Evolutionary conservation across 2,329 filamentous ascomycete genomes (phyloP).

Genomic region (Ophiostoma populinum): DNA sequence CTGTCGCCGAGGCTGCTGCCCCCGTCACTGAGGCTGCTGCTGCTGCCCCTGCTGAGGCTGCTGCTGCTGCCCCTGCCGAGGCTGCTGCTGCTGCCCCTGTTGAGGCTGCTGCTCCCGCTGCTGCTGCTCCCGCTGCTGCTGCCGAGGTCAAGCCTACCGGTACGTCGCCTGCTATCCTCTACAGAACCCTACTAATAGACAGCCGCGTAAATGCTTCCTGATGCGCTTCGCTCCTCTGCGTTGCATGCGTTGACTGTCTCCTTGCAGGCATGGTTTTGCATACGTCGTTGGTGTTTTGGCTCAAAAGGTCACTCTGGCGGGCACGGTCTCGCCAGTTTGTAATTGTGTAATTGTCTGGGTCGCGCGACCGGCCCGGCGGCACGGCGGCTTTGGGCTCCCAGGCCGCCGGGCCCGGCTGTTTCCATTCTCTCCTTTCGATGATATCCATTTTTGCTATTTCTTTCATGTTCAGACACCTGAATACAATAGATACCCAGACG

Average conservation of each 20-base stretch:
- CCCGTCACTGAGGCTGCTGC: too few species aligned
- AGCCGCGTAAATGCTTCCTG: slow-evolving; percentile 1
- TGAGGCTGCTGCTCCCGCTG: slow-evolving; percentile 9
- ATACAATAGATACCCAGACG: slow-evolving; percentile 8
- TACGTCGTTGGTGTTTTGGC: slow-evolving; percentile 14
- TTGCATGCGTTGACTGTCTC: too few species aligned
- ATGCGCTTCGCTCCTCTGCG: too few species aligned
- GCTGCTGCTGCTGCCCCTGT: slow-evolving; percentile 12
- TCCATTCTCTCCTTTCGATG: slow-evolving; percentile 7
- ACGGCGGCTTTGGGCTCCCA: too few species aligned
- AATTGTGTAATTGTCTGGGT: slow-evolving; percentile 2
- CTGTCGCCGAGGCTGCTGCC: too few species aligned
- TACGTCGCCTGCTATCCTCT: too few species aligned
- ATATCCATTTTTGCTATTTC: slow-evolving; percentile 10
- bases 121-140: slow-evolving; percentile 3
- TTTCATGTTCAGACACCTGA: slow-evolving; percentile 4
- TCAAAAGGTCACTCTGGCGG: not conserved
- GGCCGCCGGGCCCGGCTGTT: not conserved
- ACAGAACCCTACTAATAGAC: not conserved
- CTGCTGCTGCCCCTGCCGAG: slow-evolving; percentile 12
- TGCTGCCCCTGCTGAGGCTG: too few species aligned
- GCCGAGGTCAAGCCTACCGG: slow-evolving; percentile 18
- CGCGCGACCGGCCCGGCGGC: too few species aligned
- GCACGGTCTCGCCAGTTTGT: not conserved
- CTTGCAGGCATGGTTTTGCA: slow-evolving; percentile 1